A percentile compares a stretch with the other conserved stretches of the same genome.
Conservation (phyloP, 306 rosid species). For the Vigna radiata region DNA sequence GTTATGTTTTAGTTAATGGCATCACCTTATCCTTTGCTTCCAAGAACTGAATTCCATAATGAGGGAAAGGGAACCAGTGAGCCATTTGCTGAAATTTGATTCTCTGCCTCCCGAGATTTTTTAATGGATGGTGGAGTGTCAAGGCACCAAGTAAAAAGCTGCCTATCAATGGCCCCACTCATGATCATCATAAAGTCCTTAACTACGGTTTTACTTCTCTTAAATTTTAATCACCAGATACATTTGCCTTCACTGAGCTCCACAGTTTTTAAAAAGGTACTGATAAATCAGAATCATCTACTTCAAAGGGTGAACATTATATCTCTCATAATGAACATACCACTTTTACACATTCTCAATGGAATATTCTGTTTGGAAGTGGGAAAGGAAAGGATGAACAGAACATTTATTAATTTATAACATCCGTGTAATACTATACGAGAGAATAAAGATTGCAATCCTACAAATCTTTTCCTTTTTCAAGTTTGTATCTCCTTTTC, state of each 20-base stretch:
- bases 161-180: conserved; percentile 42
- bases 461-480: conserved; percentile 15
- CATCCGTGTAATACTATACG: conserved; percentile 25
- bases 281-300: not conserved
- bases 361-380: conserved; percentile 20
- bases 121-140: conserved; percentile 35
- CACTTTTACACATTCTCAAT: not conserved
- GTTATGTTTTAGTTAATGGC: conserved; percentile 20
- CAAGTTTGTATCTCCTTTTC: not conserved
- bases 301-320: not conserved
- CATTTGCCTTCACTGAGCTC: not conserved
- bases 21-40: conserved; percentile 22
- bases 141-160: conserved; percentile 19
- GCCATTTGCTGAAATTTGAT: conserved; percentile 35
- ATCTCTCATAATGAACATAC: not conserved
- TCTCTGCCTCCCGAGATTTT: conserved; percentile 29
- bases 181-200: conserved; percentile 1
- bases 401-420: conserved; percentile 30
- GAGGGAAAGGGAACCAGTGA: conserved; percentile 26
- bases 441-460: conserved; percentile 21
- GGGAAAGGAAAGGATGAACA: conserved; percentile 37
- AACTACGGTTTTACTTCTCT: not conserved
- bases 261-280: not conserved
- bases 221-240: not conserved
- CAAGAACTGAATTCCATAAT: conserved; percentile 40